Conservation (phyloP, 2,329 filamentous ascomycete genomes). For the Stagonosporopsis cucurbitacearum region DNA sequence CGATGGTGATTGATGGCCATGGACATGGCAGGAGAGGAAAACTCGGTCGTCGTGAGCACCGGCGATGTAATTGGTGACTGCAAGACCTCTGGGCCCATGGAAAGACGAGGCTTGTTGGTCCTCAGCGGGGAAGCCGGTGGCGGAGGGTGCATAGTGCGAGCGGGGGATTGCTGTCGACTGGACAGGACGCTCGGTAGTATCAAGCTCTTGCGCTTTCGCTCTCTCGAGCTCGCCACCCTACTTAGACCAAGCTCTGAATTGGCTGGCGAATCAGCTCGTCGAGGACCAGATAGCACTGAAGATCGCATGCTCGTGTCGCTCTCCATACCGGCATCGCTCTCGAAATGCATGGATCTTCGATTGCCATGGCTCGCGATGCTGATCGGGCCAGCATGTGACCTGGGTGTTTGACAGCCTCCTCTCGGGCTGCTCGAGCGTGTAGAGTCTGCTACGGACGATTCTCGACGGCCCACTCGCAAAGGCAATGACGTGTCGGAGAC, state of each 20-base stretch:
- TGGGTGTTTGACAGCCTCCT: constrained; percentile 82
- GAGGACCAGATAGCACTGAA: constrained; percentile 72
- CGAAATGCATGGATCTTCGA: constrained; percentile 77
- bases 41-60: constrained; percentile 81
- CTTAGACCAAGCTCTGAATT: constrained; percentile 77
- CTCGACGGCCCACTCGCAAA: constrained; percentile 54
- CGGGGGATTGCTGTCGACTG: constrained; percentile 87
- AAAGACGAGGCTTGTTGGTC: constrained; percentile 79
- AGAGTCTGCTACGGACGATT: constrained; percentile 72
- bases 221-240: constrained; percentile 77
- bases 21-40: constrained; percentile 72
- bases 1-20: constrained; percentile 73
- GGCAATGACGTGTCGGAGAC: constrained; percentile 58
- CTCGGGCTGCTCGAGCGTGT: constrained; percentile 88
- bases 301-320: constrained; percentile 91
- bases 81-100: constrained; percentile 67
- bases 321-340: constrained; percentile 81
- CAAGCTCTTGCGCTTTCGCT: constrained; percentile 85
- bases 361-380: constrained; percentile 69
- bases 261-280: constrained; percentile 81
- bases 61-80: constrained; percentile 90
- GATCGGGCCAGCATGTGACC: constrained; percentile 72
- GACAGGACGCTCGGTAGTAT: constrained; percentile 81
- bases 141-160: constrained; percentile 64
- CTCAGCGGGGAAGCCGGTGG: constrained; percentile 86